Percentiles rank a stretch among this genome's conserved stretches.
phyloP scores from a whole-genome alignment of 2,329 filamentous ascomycete genomes.

The Sphaerostilbella broomeana region DNA sequence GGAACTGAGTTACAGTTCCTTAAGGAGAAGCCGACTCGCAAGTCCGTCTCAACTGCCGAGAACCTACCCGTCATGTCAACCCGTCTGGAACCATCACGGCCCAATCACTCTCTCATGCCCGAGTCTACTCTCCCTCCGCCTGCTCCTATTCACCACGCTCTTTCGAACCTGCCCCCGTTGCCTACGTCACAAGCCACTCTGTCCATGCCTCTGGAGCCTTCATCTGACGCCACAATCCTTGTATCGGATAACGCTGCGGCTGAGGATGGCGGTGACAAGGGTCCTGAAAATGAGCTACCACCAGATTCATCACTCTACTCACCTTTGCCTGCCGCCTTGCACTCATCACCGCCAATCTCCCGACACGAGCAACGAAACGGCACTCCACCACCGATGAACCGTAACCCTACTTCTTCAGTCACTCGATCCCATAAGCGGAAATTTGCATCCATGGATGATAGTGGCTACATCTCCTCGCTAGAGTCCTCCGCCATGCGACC shows the following conservation, averaged over 20 bases:
- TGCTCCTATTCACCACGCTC: slow-evolving; percentile 27
- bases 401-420: slow-evolving; percentile 56
- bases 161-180: slow-evolving; percentile 32
- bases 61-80: slow-evolving; percentile 53
- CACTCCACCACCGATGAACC: slow-evolving; percentile 67
- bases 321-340: slow-evolving; percentile 64
- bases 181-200: slow-evolving; percentile 32
- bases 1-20: slow-evolving; percentile 85
- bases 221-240: slow-evolving; percentile 72
- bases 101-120: slow-evolving; percentile 32
- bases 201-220: slow-evolving; percentile 50
- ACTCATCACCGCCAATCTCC: slow-evolving; percentile 83
- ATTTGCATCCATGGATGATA: slow-evolving; percentile 76
- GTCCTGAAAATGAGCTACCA: slow-evolving; percentile 31
- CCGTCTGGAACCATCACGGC: slow-evolving; percentile 46
- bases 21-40: slow-evolving; percentile 71
- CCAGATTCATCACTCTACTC: slow-evolving; percentile 56
- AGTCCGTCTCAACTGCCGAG: slow-evolving; percentile 48
- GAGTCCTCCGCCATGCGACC: slow-evolving; percentile 83
- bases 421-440: slow-evolving; percentile 67
- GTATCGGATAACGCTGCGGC: slow-evolving; percentile 58
- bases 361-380: slow-evolving; percentile 55
- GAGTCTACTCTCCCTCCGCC: slow-evolving; percentile 46
- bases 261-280: slow-evolving; percentile 43
- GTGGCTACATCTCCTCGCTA: slow-evolving; percentile 92